Conservation (phyloP, 805 yeast genomes). For the Metschnikowia sp. region DNA sequence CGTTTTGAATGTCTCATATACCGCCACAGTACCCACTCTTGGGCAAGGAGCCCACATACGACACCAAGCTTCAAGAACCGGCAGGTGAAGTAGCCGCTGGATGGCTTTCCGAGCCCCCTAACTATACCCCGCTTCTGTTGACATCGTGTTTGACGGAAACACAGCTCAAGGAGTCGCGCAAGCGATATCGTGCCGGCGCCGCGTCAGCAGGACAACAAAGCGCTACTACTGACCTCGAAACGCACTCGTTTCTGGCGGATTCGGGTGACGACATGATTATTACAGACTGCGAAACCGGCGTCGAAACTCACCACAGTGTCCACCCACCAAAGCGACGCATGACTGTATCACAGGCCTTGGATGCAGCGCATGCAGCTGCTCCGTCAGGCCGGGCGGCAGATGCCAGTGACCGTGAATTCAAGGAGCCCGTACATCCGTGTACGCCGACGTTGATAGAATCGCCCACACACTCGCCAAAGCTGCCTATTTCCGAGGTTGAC, state of each 20-base stretch:
- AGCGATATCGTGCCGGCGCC: constrained; percentile 23
- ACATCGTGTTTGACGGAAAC: constrained; percentile 7
- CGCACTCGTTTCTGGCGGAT: constrained; percentile 16
- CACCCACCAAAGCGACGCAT: constrained; percentile 38
- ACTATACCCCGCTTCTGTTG: constrained; percentile 24
- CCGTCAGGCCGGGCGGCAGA: too few relatives aligned
- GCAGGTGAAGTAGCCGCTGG: constrained; percentile 29
- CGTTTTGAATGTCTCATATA: constrained; percentile 11
- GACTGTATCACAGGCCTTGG: constrained; percentile 9
- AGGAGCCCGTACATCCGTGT: constrained; percentile 1
- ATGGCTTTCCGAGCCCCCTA: constrained; percentile 25
- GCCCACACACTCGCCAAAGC: constrained; percentile 27
- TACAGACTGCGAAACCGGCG: constrained; percentile 30
- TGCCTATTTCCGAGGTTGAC: constrained; percentile 37
- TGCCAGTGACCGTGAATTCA: too few relatives aligned
- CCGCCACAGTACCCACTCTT: constrained; percentile 36
- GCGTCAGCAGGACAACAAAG: neutral
- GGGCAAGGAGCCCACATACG: constrained; percentile 27
- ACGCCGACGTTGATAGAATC: constrained; percentile 7
- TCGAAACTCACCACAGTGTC: constrained; percentile 10
- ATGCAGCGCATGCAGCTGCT: too few relatives aligned
- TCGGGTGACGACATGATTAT: constrained; percentile 34
- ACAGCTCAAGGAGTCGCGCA: constrained; percentile 16
- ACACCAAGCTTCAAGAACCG: constrained; percentile 30
- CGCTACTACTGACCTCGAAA: constrained; percentile 17